phyloP scores from a whole-genome alignment of 2,329 filamentous ascomycete genomes.

The Talaromyces rugulosus region DNA sequence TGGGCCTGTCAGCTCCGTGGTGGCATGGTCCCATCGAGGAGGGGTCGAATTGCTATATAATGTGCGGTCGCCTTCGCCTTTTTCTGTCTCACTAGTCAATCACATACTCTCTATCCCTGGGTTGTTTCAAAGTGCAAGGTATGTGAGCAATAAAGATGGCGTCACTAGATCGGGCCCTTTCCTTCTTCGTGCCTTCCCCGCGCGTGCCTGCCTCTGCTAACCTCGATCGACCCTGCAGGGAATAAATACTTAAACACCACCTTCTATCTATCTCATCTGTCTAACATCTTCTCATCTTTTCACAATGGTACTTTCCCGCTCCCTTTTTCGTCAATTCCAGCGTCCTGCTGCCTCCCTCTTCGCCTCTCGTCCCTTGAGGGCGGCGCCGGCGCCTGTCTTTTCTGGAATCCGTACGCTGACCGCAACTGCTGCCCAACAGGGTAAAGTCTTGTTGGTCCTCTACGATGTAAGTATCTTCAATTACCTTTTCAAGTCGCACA shows the following conservation, averaged over 20 bases:
- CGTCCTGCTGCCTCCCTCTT: constrained; percentile 53
- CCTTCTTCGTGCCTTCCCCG: not conserved
- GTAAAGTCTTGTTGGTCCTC: constrained; percentile 90
- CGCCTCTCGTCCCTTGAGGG: constrained; percentile 22
- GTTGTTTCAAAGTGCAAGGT: not conserved
- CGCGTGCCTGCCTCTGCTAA: not conserved
- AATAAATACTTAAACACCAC: not conserved
- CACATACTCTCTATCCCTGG: not conserved
- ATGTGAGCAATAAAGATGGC: not conserved
- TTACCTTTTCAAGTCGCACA: not conserved
- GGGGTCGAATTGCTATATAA: not conserved
- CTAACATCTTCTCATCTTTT: constrained; percentile 13
- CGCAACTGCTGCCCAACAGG: constrained; percentile 67
- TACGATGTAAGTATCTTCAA: constrained; percentile 67
- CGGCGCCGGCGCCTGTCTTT: constrained; percentile 31
- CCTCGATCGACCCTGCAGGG: not conserved
- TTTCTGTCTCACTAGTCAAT: not conserved
- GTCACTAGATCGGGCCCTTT: not conserved
- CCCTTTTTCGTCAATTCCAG: constrained; percentile 52
- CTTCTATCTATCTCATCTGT: not conserved
- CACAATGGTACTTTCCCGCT: constrained; percentile 62
- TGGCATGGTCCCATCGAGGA: not conserved
- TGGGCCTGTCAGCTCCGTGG: not conserved
- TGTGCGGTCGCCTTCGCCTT: not conserved
- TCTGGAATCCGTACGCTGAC: constrained; percentile 60